Evolutionary conservation across 345 rosid genomes (phyloP).

Genomic region (Tarenaya hassleriana): DNA sequence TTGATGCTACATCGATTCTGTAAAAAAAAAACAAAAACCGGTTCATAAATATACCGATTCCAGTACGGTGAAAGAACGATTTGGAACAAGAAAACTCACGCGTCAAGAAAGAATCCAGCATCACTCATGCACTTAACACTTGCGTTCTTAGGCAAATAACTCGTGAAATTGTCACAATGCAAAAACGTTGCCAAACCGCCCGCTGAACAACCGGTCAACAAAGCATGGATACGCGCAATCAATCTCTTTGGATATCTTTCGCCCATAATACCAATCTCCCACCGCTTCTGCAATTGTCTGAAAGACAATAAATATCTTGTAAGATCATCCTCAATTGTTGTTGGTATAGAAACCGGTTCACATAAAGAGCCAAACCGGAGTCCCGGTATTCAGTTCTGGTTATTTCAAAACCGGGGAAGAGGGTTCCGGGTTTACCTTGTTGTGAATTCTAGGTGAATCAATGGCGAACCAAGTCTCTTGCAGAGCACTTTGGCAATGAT

Average conservation of each 20-base stretch:
- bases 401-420: slow-evolving; percentile 3
- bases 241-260: slow-evolving; percentile 45
- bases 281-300: slow-evolving; percentile 82
- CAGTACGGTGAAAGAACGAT: not conserved
- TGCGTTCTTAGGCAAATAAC: slow-evolving; percentile 47
- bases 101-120: slow-evolving; percentile 81
- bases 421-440: slow-evolving; percentile 43
- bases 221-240: slow-evolving; percentile 58
- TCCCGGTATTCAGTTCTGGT: no score
- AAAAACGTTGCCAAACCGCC: no score
- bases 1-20: slow-evolving; percentile 65
- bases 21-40: slow-evolving; percentile 20
- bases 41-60: not conserved
- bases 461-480: slow-evolving; percentile 78
- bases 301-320: no score
- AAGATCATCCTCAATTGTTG: no score
- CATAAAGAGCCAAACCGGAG: not conserved
- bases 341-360: no score
- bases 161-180: slow-evolving; percentile 55
- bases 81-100: slow-evolving; percentile 38
- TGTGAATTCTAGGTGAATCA: slow-evolving; percentile 61
- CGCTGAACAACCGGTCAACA: slow-evolving; percentile 94
- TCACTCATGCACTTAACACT: slow-evolving; percentile 88
- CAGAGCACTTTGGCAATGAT: slow-evolving; percentile 91
- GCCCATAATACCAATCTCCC: slow-evolving; percentile 86